Evolutionary conservation across 2,329 filamentous ascomycete species (phyloP).

Genomic region (Claviceps sp.): DNA sequence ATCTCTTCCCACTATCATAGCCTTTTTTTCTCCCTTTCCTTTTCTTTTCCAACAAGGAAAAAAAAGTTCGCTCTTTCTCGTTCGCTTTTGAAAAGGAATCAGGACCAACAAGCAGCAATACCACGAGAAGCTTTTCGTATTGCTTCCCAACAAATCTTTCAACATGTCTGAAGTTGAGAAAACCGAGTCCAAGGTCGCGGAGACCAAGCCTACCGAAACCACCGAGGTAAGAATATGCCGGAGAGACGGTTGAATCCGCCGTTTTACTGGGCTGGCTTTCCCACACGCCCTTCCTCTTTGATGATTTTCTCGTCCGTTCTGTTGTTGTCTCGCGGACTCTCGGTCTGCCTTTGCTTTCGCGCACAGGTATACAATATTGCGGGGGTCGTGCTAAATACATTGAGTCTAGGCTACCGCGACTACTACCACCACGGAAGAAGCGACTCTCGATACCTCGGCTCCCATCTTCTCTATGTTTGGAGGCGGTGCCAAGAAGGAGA

Average conservation of each 20-base stretch:
- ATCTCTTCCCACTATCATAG: neutral
- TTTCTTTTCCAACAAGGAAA: neutral
- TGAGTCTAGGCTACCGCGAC: conserved; percentile 6
- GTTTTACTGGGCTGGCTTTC: neutral
- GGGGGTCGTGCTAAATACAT: neutral
- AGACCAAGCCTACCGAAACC: conserved; percentile 9
- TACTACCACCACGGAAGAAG: conserved; percentile 9
- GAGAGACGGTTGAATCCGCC: neutral
- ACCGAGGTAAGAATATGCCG: conserved; percentile 13
- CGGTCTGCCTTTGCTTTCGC: neutral
- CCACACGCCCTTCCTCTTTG: neutral
- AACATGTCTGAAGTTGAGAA: conserved; percentile 37
- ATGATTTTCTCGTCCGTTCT: neutral
- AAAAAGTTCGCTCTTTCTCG: no score
- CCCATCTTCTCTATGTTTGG: conserved; percentile 98
- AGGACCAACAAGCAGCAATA: neutral
- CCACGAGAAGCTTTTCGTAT: neutral
- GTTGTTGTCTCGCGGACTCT: neutral
- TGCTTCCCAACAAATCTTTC: conserved; percentile 9
- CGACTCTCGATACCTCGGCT: conserved; percentile 35
- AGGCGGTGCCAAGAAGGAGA: conserved; percentile 92
- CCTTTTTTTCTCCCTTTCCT: neutral
- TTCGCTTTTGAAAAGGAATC: no score
- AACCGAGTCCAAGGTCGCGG: conserved; percentile 27
- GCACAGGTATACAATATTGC: neutral